A percentile compares a stretch with the other conserved stretches of the same genome.
Evolutionary conservation across 1,284 basidiomycete genomes (phyloP).

Genomic region (Sphaerobolus stellatus): DNA sequence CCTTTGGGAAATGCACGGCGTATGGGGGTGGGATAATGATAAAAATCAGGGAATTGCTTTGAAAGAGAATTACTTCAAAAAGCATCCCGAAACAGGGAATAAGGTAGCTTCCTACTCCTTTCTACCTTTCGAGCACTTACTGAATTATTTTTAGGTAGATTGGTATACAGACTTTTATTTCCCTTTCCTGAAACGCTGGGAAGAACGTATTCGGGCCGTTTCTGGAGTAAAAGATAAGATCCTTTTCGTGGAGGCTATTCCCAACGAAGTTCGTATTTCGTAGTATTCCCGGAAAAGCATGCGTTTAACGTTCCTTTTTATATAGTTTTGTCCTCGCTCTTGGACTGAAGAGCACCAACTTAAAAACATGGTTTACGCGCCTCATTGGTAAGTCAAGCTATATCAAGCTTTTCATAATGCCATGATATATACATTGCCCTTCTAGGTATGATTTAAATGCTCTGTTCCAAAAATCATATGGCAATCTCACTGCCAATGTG

Average conservation of each 20-base stretch:
- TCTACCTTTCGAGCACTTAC: slow-evolving; percentile 1
- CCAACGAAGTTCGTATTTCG: slow-evolving; percentile 80
- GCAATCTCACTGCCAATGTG: slow-evolving; percentile 84
- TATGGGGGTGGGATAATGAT: slow-evolving; percentile 86
- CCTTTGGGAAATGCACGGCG: slow-evolving; percentile 88
- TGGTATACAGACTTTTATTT: slow-evolving; percentile 88
- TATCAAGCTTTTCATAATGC: not conserved
- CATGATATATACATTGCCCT: not conserved
- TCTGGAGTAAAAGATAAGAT: slow-evolving; percentile 58
- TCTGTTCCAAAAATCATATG: slow-evolving; percentile 79
- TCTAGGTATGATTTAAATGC: slow-evolving; percentile 85
- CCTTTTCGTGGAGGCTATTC: slow-evolving; percentile 80
- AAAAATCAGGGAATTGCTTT: slow-evolving; percentile 75
- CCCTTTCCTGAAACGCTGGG: slow-evolving; percentile 78
- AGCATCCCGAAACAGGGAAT: slow-evolving; percentile 58
- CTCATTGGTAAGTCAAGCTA: slow-evolving; percentile 70
- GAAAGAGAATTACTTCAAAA: slow-evolving; percentile 83
- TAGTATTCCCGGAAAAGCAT: not conserved
- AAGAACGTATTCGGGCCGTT: slow-evolving; percentile 54
- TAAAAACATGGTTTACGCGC: slow-evolving; percentile 80
- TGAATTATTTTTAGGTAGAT: slow-evolving; percentile 50
- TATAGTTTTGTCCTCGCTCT: slow-evolving; percentile 73
- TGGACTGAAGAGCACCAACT: slow-evolving; percentile 69
- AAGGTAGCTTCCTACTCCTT: slow-evolving; percentile 41
- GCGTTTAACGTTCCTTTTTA: not conserved